Conservation (phyloP, 108 stramenopile genomes). For the Skeletonema costatum region DNA sequence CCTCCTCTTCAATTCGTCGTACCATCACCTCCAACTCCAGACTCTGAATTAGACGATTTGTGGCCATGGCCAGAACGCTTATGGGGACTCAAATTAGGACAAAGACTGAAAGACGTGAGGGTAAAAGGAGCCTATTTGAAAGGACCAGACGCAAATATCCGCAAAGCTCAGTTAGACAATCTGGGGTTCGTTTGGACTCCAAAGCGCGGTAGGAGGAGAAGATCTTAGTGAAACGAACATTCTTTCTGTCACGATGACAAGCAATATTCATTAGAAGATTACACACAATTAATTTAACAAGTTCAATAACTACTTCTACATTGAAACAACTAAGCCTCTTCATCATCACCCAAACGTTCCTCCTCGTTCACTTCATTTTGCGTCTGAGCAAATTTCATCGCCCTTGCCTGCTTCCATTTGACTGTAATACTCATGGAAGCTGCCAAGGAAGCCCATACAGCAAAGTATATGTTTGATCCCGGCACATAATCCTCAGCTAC, state of each 20-base stretch:
- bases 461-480: conserved; percentile 68
- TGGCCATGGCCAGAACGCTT: conserved; percentile 88
- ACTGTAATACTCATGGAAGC: conserved; percentile 56
- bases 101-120: conserved; percentile 87
- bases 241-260: not conserved
- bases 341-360: conserved; percentile 13
- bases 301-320: not conserved
- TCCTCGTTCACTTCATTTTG: conserved; percentile 9
- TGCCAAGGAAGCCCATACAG: conserved; percentile 57
- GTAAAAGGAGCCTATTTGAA: conserved; percentile 88
- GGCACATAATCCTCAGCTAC: conserved; percentile 29
- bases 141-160: conserved; percentile 70
- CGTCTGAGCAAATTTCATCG: conserved; percentile 74
- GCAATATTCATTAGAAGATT: not conserved
- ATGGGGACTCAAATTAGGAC: conserved; percentile 85
- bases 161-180: conserved; percentile 68
- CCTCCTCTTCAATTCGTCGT: conserved; percentile 72
- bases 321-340: conserved; percentile 21
- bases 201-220: conserved; percentile 59
- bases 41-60: conserved; percentile 12
- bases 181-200: conserved; percentile 88
- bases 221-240: not conserved
- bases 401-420: conserved; percentile 75
- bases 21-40: conserved; percentile 50
- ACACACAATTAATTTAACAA: not conserved